A percentile compares a stretch with the other conserved stretches of the same genome.
These are phyloP conservation scores for Fusarium sp. DNA, from an alignment of 2,329 filamentous ascomycete genomes.

Conservation along the genomic window DNA sequence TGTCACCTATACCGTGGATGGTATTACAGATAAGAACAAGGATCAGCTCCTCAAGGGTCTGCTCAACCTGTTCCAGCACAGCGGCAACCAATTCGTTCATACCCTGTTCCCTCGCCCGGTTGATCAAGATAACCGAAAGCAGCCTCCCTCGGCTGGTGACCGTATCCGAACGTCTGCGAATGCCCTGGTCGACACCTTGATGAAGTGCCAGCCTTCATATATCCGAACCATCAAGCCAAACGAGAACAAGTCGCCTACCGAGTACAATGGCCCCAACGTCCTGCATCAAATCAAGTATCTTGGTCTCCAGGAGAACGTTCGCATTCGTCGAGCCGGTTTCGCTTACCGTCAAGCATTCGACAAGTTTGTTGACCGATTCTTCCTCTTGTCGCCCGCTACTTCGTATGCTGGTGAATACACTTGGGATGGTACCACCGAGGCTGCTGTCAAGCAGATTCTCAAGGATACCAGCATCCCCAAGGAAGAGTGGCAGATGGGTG, in stretches of 20 bases:
- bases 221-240: constrained; percentile 99
- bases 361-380: constrained; percentile 98
- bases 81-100: constrained; percentile 87
- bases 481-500: constrained; percentile 97
- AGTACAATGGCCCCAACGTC: constrained; percentile 93
- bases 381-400: constrained; percentile 91
- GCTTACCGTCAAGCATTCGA: constrained; percentile 97
- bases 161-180: constrained; percentile 97
- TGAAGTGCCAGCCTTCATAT: constrained; percentile 97
- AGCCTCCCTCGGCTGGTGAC: constrained; percentile 94
- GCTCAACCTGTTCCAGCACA: constrained; percentile 85
- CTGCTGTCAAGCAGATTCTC: constrained; percentile 90
- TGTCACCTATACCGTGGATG: constrained; percentile 92
- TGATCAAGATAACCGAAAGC: constrained; percentile 94
- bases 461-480: constrained; percentile 95
- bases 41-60: constrained; percentile 96
- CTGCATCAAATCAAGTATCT: constrained; percentile 99
- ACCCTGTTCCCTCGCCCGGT: constrained; percentile 92
- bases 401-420: constrained; percentile 98
- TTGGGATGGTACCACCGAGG: constrained; percentile 89
- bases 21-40: constrained; percentile 99
- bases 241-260: constrained; percentile 95
- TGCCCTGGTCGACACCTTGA: constrained; percentile 91
- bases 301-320: constrained; percentile 98
- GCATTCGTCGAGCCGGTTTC: constrained; percentile 95